phyloP scores from a whole-genome alignment of 1,284 basidiomycete genomes.

The Agroathelia rolfsii region DNA sequence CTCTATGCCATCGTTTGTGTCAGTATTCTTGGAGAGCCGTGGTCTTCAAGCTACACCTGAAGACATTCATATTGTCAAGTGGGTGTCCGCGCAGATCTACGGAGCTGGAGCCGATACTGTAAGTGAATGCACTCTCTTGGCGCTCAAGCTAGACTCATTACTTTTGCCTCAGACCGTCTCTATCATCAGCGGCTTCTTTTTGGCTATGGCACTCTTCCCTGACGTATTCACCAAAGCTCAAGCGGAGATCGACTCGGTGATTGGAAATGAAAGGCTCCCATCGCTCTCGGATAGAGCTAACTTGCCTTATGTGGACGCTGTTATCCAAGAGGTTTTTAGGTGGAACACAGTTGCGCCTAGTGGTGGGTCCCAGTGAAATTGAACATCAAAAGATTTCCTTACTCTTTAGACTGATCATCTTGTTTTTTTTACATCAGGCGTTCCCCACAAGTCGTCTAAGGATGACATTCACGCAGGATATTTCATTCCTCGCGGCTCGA shows the following conservation, averaged over 20 bases:
- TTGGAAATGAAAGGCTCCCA: constrained; percentile 29
- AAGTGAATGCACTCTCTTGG: constrained; percentile 4
- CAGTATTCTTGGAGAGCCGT: constrained; percentile 14
- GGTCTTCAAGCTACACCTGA: too few relatives aligned
- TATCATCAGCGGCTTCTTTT: constrained; percentile 21
- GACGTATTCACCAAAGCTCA: constrained; percentile 29
- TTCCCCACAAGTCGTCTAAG: constrained; percentile 16
- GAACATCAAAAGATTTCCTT: too few relatives aligned
- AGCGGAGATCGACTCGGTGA: constrained; percentile 29
- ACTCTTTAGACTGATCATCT: not conserved
- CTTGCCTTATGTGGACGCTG: constrained; percentile 30
- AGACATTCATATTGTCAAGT: constrained; percentile 2
- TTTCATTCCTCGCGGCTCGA: constrained; percentile 21
- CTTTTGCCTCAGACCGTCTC: constrained; percentile 11
- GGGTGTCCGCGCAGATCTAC: constrained; percentile 4
- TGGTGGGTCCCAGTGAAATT: constrained; percentile 14
- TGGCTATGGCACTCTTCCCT: constrained; percentile 28
- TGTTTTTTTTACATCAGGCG: constrained; percentile 5
- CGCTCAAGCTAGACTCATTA: not conserved
- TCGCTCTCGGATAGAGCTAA: constrained; percentile 26
- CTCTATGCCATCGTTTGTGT: constrained; percentile 5
- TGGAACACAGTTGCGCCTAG: constrained; percentile 23
- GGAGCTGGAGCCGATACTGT: constrained; percentile 16
- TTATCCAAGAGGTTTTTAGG: constrained; percentile 33
- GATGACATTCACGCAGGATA: constrained; percentile 19